Evolutionary conservation across 2,329 filamentous ascomycete genomes (phyloP), one percentile per base, ranked within the genome.

Genomic region (Phialocephala sp.): DNA sequence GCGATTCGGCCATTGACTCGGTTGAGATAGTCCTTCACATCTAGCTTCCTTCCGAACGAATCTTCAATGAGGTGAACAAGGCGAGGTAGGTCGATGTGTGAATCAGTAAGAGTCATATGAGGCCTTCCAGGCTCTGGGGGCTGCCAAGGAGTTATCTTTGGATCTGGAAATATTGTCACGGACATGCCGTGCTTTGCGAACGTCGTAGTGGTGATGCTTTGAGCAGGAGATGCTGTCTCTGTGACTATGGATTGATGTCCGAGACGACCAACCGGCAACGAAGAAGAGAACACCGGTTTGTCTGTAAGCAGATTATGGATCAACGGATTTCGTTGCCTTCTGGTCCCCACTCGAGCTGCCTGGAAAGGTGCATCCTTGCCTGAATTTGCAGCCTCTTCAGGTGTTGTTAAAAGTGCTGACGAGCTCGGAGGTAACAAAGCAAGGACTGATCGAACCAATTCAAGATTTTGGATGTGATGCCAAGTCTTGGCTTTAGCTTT

Each of bases 261-360:
- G 37, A 93, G 84, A 58, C 91, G 85, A 47, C 89, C 86, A 8
- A 89, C 84, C 0, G 95, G 95, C 0, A 99, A 82, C 0, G 95
- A 99, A 1, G 95, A 95, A 1, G 95, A 98, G 70, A 93, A 91
- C 15, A 94, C 86, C 0, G 95, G 94, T 74, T 97, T 96, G 79
- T 99, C 95, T 1, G 95, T 99, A 11, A 99, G 85, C 1, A 99
- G 87, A 73, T 97, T 98, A 79, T 99, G 93, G 55, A 99, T 95
- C 1, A 99, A 82, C 0, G 94, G 93, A 73, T 99, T 99, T 62
- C 72, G 66, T 64, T 87, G 85, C 77, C 84, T 80, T 77, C 85
- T 82, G 61, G 85, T 87, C 64, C 81, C 81, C 65, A 87, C 82
- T 59, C 73, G 72, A 27, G 70, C 68, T 22, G 74, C 71, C 59